Percentiles rank a stretch among this genome's conserved stretches.
These are phyloP conservation scores for Ceratocystis lukuohia DNA, from an alignment of 2,329 filamentous ascomycete genomes.

Conservation along the genomic window DNA sequence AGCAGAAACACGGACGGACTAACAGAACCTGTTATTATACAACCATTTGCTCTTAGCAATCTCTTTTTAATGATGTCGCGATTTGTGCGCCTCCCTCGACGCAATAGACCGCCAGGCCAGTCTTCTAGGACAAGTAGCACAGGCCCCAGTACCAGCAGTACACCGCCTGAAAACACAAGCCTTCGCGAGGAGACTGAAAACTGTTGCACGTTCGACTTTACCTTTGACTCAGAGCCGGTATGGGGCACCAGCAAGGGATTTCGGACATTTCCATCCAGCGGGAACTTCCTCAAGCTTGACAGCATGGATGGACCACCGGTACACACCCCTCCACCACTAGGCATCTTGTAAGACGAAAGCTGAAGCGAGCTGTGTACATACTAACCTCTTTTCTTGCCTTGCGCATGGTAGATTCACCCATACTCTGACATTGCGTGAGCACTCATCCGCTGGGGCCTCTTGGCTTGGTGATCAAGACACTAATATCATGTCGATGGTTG, in stretches of 20 bases:
- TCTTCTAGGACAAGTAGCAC: slow-evolving; percentile 3
- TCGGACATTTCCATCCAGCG: slow-evolving; percentile 21
- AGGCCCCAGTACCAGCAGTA: neutral
- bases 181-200: neutral
- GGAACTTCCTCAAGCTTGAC: slow-evolving; percentile 26
- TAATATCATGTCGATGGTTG: neutral
- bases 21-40: neutral
- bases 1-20: too few relatives aligned
- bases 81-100: slow-evolving; percentile 3
- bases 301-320: slow-evolving; percentile 23
- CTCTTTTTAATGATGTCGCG: slow-evolving; percentile 2
- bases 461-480: neutral
- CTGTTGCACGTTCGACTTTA: slow-evolving; percentile 25
- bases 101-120: neutral
- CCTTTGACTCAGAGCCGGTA: slow-evolving; percentile 23
- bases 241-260: slow-evolving; percentile 18
- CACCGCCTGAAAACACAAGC: too few relatives aligned
- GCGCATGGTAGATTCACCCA: neutral
- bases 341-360: too few relatives aligned
- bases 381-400: neutral
- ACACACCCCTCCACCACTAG: neutral
- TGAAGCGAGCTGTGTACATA: too few relatives aligned
- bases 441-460: neutral
- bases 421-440: neutral
- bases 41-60: neutral